Evolutionary conservation across 768 basidiomycete species (phyloP), one percentile per base, ranked within the genome.

Genomic region (Russula compacta): DNA sequence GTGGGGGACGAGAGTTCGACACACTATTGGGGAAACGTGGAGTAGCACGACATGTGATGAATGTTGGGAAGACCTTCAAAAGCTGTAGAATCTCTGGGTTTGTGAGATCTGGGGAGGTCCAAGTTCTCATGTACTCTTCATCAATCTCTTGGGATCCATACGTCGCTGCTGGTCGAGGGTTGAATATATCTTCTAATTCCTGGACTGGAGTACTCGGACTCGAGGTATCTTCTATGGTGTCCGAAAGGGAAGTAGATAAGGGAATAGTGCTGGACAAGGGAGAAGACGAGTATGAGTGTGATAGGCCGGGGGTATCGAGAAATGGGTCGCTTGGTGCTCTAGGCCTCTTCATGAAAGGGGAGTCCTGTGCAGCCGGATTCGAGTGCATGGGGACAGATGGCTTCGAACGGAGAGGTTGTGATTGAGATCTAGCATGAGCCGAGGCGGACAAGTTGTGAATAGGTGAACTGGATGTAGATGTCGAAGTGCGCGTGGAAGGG

Each of bases 251-350:
- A 66, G 73, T 66, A 62, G 71, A 67, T 68, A 74, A 59, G 49
- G 66, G 65, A 24, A 60, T 53, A 36, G 65, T 42, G 35, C 70
- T 73, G 50, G 77, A 79, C 15, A 74, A 74, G 56, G 78, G 77
- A 35, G 84, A 82, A 38, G 82, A 79, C 8, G 82, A 75, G 47
- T 83, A 79, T 53, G 80, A 80, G 32, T 76, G 78, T 52, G 86
- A 83, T 54, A 79, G 73, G 17, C 78, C 69, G 8, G 86, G 85
- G 48, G 86, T 84, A 67, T 91, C 89, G 63, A 87, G 73, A 72
- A 91, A 91, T 59, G 89, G 88, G 70, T 89, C 88, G 66, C 85
- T 87, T 6, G 89, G 82, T 56, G 87, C 87, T 67, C 87, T 80
- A 10, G 83, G 77, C 67, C 87, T 86, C 69, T 84, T 87, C 47